Evolutionary conservation across 148 eudicot genomes (phyloP), one percentile per base, ranked within the genome.

Genomic region (Suaeda aralocaspica): DNA sequence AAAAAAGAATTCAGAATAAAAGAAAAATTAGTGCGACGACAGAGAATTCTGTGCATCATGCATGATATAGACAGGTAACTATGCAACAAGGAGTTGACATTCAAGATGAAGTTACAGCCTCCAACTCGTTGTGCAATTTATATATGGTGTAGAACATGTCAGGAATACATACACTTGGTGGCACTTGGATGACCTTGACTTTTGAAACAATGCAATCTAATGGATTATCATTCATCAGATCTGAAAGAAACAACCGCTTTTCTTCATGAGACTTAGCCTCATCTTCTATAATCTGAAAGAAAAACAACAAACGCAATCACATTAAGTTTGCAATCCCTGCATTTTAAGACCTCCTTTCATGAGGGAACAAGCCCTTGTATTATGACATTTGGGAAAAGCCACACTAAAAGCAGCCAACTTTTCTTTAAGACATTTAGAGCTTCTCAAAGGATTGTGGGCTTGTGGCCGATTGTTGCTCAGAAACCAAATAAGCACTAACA

Each of bases 151-250:
- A 18, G 16, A 21, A 29, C 26, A 42, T 16, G 33, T 24, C 60
- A 62, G 63, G 29, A 45, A 33, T 65, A 64, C 83, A 49, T 76
- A 80, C 83, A 73, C 72, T 52, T 50, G 80, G 64, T 64, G 80
- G 73, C 48, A 76, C 48, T 19, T 76, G 75, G 15, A 69, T 36
- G 65, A 80, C 31, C 80, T 69, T 76, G 68, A 80, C 77, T 73
- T 76, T 80, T n/a, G 83, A 80, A 61, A 80, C 77, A 59, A 80
- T 69, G 71, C 83, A 80, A 73, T 80, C 83, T 66, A 80, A 69
- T 22, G 74, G 76, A 50, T 80, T 80, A 55, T 80, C 83, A 60
- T 80, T 80, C 83, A 76, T 80, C 50, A 80, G 53, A 59, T 69
- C 74, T 8, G 83, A 80, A 76, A 64, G 68, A 70, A 80, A 80